Evolutionary conservation across 768 basidiomycete genomes (phyloP).

Genomic region (Rhodosporidiobolus sp.): DNA sequence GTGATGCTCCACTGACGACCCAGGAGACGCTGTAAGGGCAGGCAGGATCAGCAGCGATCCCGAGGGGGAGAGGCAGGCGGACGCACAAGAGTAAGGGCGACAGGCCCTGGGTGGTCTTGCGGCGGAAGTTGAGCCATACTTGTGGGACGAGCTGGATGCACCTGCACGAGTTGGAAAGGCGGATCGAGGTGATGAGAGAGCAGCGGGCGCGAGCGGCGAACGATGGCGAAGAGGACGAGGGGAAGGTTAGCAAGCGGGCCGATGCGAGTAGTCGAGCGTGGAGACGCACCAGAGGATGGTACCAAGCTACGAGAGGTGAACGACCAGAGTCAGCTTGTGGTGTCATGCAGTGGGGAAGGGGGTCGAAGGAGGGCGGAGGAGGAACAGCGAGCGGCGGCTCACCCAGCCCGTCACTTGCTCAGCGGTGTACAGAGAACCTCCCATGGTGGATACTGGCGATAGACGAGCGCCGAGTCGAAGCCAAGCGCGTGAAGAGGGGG

Average conservation of each 20-base stretch:
- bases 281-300: conserved; percentile 21
- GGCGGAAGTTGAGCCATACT: conserved; percentile 24
- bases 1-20: background rate
- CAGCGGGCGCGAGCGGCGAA: background rate
- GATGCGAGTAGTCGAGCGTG: background rate
- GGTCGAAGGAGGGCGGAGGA: background rate
- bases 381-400: too few species aligned
- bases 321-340: background rate
- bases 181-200: background rate
- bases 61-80: background rate
- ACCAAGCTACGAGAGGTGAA: background rate
- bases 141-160: conserved; percentile 32
- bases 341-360: background rate
- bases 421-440: background rate
- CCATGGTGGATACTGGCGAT: background rate
- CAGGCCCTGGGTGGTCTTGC: conserved; percentile 27
- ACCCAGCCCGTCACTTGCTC: conserved; percentile 13
- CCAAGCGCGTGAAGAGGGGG: background rate
- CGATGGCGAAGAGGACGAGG: background rate
- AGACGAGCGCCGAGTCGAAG: background rate
- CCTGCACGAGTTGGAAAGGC: background rate
- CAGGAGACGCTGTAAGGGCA: conserved; percentile 14
- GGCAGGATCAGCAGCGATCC: too few species aligned
- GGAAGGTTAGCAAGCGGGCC: background rate
- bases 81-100: conserved; percentile 16